Percentiles rank a stretch among this genome's conserved stretches.
Conservation (phyloP, 2,329 filamentous ascomycete species). For the Stagonosporopsis tanaceti region DNA sequence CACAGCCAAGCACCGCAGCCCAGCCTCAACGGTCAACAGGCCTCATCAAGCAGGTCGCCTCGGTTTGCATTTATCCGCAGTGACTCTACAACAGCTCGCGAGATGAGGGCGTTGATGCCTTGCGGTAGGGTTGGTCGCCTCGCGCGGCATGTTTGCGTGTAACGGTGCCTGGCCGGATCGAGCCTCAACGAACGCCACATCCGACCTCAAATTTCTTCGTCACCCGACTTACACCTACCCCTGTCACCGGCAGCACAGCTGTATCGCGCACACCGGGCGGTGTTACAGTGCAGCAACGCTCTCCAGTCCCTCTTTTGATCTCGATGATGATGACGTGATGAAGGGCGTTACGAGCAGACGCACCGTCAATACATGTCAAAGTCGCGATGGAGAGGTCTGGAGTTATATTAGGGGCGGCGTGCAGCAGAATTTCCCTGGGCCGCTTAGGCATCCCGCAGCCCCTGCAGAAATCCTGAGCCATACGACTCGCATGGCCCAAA, state of each 20-base stretch:
- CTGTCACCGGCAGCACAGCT: neutral
- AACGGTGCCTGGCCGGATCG: neutral
- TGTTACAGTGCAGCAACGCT: slow-evolving; percentile 2
- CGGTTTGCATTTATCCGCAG: neutral
- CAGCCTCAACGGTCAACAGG: neutral
- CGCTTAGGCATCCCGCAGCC: slow-evolving; percentile 18
- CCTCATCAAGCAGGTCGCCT: neutral
- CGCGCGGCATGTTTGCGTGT: slow-evolving; percentile 4
- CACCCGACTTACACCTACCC: neutral
- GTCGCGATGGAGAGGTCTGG: neutral
- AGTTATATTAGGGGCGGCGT: slow-evolving; percentile 18
- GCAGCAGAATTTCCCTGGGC: slow-evolving; percentile 14
- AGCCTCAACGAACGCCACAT: slow-evolving; percentile 14
- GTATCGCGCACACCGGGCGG: neutral
- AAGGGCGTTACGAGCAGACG: slow-evolving; percentile 4
- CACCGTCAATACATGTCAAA: neutral
- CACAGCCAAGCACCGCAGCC: neutral
- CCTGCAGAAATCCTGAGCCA: slow-evolving; percentile 7
- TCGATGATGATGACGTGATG: neutral
- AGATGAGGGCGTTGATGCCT: slow-evolving; percentile 11
- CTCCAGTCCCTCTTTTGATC: neutral
- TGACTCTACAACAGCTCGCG: neutral
- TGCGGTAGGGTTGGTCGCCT: slow-evolving; percentile 9
- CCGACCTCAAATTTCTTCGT: slow-evolving; percentile 15
- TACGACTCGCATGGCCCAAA: slow-evolving; percentile 15